Evolutionary conservation across 192 early-diverging fungal genomes (phyloP), one percentile per base, ranked within the genome.

Genomic region (Gigaspora rosea): DNA sequence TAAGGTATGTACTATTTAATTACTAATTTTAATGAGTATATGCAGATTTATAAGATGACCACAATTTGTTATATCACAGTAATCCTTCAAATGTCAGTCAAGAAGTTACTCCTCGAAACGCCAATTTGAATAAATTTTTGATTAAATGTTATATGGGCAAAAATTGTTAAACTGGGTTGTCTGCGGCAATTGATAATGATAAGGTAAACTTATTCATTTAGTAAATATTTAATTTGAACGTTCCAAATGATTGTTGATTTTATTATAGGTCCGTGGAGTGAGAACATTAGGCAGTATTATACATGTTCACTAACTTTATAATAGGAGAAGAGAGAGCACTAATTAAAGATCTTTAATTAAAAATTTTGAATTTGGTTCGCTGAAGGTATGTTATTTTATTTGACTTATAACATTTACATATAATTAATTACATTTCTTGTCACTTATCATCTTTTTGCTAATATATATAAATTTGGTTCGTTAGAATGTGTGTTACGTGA

Each of bases 401-500:
- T 57, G 27, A 1, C 52, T 57, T 15, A 16, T 27, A 9, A 7
- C 32, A 35, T 47, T 32, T 20, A 18, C 9, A 16, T 54, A 16
- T 2, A 16, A 16, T 46, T 46, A 13, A 18, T 18, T 41, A 41
- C 33, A 57, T 58, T 35, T 72, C 12, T 41, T 46, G 35, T 7
- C 15, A 22, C 18, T 22, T 20, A 16, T 56, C 32, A n/a, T 36
- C 8, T 67, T 47, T 67, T 35, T n/a, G 1, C 20, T 58, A 15
- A 74, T 66, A 27, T 51, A 49, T 36, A 51, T 8, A 78, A 8
- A 3, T 61, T 64, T 92, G 91, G 83, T 86, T 16, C 87, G 93
- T 8, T 94, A 92, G 93, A 94, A 94, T 79, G 91, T 92, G 1
- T 93, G 92, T 81, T 85, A 94, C 76, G 89, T 90, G 2, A 82